Base-by-base conservation (phyloP, 2,329 filamentous ascomycete genomes). In the Fusarium nelsonii region DNA sequence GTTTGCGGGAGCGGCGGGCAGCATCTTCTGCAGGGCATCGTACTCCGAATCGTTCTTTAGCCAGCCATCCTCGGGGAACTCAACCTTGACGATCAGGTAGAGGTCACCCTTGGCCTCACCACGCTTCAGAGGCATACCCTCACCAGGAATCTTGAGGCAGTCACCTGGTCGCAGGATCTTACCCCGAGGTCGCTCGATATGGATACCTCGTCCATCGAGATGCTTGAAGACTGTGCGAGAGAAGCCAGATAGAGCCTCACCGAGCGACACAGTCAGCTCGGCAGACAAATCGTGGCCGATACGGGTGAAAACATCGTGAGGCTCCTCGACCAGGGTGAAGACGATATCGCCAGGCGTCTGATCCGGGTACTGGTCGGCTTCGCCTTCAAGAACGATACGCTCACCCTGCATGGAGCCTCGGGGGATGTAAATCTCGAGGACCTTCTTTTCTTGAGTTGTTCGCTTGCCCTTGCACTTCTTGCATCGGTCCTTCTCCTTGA, bases 381-480 rank as follows among this genome's bases (percentile, higher is more conserved):
- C 96, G 63, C 95, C 95, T 77, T 97, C 91, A 6, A 99, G 84
- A 11, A 94, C 88, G 74, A 99, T 97, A 71, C 90, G 90, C 76
- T 99, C 95, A 69, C 94, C 94, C 78, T 97, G 90, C 84, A 88
- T 88, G 39, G 92, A 91, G 46, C 95, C 95, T 53, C 92, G 89
- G 11, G 95, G 94, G 63, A 99, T 97, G 82, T 98, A 98, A 53
- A 99, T 91, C 82, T 99, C 96, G 64, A 99, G 85, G 5, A 95
- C 92, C 83, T 98, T 99, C 81, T 92, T 96, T 81, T 96, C 92
- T 75, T 94, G 91, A 44, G 90, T 89, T 15, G 93, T 94, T 67
- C 93, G 88, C 80, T 92, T 92, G 76, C 96, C 96, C 83, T 98
- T 98, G 88, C 96, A 99, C 84, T 96, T 97, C 86, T 97, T 97